phyloP scores from a whole-genome alignment of 192 early-diverging fungal genomes.

The Pilaira anomala region DNA sequence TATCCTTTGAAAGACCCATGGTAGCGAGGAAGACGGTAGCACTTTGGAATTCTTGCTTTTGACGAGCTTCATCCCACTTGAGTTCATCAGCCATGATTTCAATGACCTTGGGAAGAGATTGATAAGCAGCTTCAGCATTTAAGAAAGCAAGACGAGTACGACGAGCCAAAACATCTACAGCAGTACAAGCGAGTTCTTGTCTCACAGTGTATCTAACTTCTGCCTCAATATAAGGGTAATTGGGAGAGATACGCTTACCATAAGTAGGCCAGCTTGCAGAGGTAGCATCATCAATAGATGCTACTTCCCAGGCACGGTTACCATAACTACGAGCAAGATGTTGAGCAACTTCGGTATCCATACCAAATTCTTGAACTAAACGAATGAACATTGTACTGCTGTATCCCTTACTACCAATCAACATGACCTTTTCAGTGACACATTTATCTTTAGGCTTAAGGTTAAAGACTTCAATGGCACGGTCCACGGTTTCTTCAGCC shows the following conservation, averaged over 20 bases:
- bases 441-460: constrained; percentile 69
- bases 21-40: constrained; percentile 77
- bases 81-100: constrained; percentile 93
- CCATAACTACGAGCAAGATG: constrained; percentile 92
- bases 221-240: constrained; percentile 92
- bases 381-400: constrained; percentile 93
- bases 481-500: constrained; percentile 93
- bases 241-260: constrained; percentile 71
- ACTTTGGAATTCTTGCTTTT: constrained; percentile 64
- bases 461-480: constrained; percentile 72
- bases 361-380: constrained; percentile 91
- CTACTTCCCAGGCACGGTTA: constrained; percentile 92
- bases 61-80: constrained; percentile 65
- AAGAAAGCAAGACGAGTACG: constrained; percentile 91
- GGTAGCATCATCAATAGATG: constrained; percentile 72
- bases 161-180: constrained; percentile 90
- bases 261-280: constrained; percentile 75
- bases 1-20: constrained; percentile 73
- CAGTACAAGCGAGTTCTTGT: constrained; percentile 90
- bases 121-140: constrained; percentile 86
- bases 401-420: constrained; percentile 88
- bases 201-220: constrained; percentile 91
- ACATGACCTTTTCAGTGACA: constrained; percentile 67
- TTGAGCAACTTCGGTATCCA: constrained; percentile 89
- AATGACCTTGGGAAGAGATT: constrained; percentile 80